A percentile compares a stretch with the other conserved stretches of the same genome.
phyloP scores from a whole-genome alignment of 2,329 filamentous ascomycete species.

The Beauveria caledonica region DNA sequence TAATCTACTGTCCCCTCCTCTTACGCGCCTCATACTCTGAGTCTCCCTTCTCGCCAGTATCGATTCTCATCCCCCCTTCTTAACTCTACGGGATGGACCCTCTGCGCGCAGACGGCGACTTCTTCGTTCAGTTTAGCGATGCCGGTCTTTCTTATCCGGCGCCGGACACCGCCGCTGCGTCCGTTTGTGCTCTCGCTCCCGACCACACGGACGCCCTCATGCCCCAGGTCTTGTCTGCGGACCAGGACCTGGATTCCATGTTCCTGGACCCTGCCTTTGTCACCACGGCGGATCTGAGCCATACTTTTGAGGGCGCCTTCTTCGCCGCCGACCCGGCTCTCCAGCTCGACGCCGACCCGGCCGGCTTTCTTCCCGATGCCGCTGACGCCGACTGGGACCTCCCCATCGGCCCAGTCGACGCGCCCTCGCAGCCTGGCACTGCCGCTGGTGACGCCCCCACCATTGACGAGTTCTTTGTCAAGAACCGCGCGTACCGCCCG shows the following conservation, averaged over 20 bases:
- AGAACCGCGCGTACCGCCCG: constrained; percentile 34
- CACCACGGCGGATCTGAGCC: neutral
- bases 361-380: neutral
- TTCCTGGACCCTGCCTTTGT: constrained; percentile 1
- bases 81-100: neutral
- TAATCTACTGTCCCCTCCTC: neutral
- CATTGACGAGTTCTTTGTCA: constrained; percentile 30
- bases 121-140: constrained; percentile 5
- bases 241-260: neutral
- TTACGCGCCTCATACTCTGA: neutral
- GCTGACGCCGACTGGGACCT: neutral
- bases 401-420: neutral
- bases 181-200: neutral
- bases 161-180: neutral
- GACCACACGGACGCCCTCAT: neutral
- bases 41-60: neutral
- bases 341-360: neutral
- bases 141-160: neutral
- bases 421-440: neutral
- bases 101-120: neutral
- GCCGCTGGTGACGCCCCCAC: constrained; percentile 13
- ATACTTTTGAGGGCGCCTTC: constrained; percentile 1
- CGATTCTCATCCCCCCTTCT: neutral
- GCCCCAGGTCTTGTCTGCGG: neutral
- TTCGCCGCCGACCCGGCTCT: neutral